Percentiles rank a stretch among this genome's conserved stretches.
Evolutionary conservation across 768 basidiomycete genomes (phyloP).

Genomic region (Russula griseocarnosa): DNA sequence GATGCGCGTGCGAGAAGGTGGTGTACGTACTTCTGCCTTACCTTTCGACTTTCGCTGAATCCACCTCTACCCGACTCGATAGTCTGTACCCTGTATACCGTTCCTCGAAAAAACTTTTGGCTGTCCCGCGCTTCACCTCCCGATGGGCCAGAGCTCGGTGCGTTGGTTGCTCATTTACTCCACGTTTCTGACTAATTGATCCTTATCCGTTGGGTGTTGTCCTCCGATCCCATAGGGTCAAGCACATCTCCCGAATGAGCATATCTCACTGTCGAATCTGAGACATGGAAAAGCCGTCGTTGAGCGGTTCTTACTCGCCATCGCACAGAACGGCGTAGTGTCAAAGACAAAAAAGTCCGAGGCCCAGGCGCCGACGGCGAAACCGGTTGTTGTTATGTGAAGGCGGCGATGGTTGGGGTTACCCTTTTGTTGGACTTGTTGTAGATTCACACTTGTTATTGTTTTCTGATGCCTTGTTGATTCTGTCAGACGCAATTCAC

Average conservation of each 20-base stretch:
- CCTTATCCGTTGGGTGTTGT: not conserved
- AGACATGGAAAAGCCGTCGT: conserved; percentile 71
- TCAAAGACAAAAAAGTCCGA: not conserved
- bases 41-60: conserved; percentile 4
- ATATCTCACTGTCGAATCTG: conserved; percentile 81
- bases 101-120: conserved; percentile 89
- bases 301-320: conserved; percentile 64
- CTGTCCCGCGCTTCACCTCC: conserved; percentile 88
- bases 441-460: not conserved
- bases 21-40: conserved; percentile 47
- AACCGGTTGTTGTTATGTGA: not conserved
- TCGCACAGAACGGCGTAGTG: conserved; percentile 36
- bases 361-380: not conserved
- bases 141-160: conserved; percentile 88
- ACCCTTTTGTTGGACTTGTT: not conserved
- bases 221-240: conserved; percentile 53
- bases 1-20: conserved; percentile 88
- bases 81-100: conserved; percentile 94
- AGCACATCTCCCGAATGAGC: conserved; percentile 91
- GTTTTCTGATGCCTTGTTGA: not conserved
- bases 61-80: not conserved
- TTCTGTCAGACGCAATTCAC: not conserved
- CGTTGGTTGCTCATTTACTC: conserved; percentile 30
- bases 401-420: not conserved
- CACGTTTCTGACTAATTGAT: conserved; percentile 2